Conservation (phyloP, 2,329 filamentous ascomycete species). For the Trichoderma atroviride region DNA sequence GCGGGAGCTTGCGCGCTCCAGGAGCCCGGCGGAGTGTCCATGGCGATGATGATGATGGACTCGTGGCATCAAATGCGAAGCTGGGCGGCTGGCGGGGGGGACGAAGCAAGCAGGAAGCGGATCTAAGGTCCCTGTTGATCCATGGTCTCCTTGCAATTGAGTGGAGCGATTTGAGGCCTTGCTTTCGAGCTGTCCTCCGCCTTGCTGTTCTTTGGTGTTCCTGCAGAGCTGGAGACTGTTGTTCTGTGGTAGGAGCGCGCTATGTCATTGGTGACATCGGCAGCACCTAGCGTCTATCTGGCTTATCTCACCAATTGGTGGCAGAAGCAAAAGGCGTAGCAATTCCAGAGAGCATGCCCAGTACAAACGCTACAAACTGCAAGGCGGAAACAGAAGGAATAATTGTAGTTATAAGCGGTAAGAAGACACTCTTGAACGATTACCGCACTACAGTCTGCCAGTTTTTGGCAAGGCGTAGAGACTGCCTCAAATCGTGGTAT, state of each 20-base stretch:
- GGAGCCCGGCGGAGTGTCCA: slow-evolving; percentile 52
- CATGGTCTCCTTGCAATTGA: slow-evolving; percentile 30
- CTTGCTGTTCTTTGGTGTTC: background rate
- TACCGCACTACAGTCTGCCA: background rate
- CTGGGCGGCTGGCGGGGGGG: slow-evolving; percentile 25
- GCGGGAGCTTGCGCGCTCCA: slow-evolving; percentile 53
- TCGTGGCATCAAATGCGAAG: slow-evolving; percentile 21
- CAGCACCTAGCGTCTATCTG: slow-evolving; percentile 2
- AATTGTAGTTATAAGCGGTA: background rate
- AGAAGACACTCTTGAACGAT: background rate
- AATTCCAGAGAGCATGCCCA: background rate
- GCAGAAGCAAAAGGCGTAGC: too few relatives aligned
- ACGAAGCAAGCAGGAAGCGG: slow-evolving; percentile 4
- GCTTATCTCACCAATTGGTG: background rate
- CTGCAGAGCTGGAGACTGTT: slow-evolving; percentile 1
- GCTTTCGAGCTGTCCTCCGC: slow-evolving; percentile 2
- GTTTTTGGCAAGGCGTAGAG: background rate
- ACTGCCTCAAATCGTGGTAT: background rate
- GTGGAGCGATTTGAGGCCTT: slow-evolving; percentile 16
- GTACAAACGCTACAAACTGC: too few relatives aligned
- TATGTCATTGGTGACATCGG: slow-evolving; percentile 22
- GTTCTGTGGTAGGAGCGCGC: slow-evolving; percentile 7
- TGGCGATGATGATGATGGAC: slow-evolving; percentile 42
- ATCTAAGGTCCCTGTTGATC: slow-evolving; percentile 29
- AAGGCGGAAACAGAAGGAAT: too few relatives aligned